Evolutionary conservation across 2,329 filamentous ascomycete species (phyloP).

Genomic region (Thelonectria discophora): DNA sequence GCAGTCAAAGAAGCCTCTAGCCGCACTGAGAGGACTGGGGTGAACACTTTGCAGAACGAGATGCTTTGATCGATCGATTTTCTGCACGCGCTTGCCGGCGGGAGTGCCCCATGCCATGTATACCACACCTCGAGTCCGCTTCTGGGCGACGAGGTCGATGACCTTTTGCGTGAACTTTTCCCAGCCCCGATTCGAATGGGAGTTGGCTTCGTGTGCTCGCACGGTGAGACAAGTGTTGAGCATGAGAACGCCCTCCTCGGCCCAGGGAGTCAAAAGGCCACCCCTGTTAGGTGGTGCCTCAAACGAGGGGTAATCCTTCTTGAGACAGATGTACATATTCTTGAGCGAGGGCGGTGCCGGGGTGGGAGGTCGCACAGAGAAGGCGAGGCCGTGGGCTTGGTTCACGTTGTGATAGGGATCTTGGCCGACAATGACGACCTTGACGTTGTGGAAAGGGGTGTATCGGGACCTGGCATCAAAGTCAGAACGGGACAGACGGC

Average conservation of each 20-base stretch:
- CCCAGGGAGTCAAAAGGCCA: conserved; percentile 91
- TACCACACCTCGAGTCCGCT: conserved; percentile 82
- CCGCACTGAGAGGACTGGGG: conserved; percentile 90
- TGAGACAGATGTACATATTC: conserved; percentile 92
- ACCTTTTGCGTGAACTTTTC: conserved; percentile 91
- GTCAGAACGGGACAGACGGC: conserved; percentile 26
- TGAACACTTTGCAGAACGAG: conserved; percentile 87
- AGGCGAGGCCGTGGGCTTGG: conserved; percentile 95
- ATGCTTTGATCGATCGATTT: conserved; percentile 77
- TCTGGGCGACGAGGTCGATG: conserved; percentile 85
- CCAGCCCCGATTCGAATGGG: conserved; percentile 88
- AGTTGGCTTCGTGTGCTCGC: conserved; percentile 86
- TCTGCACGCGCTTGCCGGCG: conserved; percentile 80
- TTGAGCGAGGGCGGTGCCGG: conserved; percentile 86
- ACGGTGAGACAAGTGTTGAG: conserved; percentile 97
- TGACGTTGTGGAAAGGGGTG: conserved; percentile 87
- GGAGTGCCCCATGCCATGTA: conserved; percentile 94
- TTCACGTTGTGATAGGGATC: conserved; percentile 97
- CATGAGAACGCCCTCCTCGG: conserved; percentile 89
- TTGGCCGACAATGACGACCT: conserved; percentile 92
- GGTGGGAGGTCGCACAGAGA: conserved; percentile 91
- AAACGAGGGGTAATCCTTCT: conserved; percentile 88
- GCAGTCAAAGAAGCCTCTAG: conserved; percentile 83
- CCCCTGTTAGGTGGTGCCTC: conserved; percentile 76
- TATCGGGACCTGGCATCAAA: conserved; percentile 80